Evolutionary conservation across 2,329 filamentous ascomycete genomes (phyloP), one percentile per base, ranked within the genome.

Genomic region (Sarocladiaceae sp.): DNA sequence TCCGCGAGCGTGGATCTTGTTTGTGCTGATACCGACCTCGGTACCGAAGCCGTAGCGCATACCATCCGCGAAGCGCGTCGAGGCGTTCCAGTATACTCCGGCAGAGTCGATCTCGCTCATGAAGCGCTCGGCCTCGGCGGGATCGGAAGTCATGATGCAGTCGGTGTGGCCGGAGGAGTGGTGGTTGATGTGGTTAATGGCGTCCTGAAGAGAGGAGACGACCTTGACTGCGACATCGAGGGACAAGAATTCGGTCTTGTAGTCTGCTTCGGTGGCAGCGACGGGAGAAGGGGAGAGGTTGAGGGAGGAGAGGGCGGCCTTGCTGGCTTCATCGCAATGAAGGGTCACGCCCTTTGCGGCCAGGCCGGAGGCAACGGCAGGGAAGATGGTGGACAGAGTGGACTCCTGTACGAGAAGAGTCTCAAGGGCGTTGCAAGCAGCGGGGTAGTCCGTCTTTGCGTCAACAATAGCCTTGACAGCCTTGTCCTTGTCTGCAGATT

Each of bases 41-140:
- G 94, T 97, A 46, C 94, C 94, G 70, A 99, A 99, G 7, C 94
- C 94, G 67, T 95, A 97, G 37, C 94, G 81, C 88, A 96, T 97
- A 7, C 94, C 94, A 67, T 99, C 94, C 5, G 92, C 91, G 72
- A 99, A 93, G 49, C 94, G 83, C 8, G 90, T 96, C 22, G 90
- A 95, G 7, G 91, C 89, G 67, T 99, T 99, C 91, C 93, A 97
- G 77, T 96, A 99, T 17, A 93, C 92, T 50, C 92, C 93, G 0
- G 91, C 88, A 25, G 90, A 90, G 71, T 97, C 94, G 49, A 97
- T 83, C 54, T 83, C 83, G 40, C 83, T 81, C 81, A 95, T 89
- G 75, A 97, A 99, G 48, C 76, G 75, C 62, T 95, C 86, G 4
- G 94, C 93, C 28, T 83, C 75, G 10, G 77, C 74, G 46, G 75